A percentile compares a stretch with the other conserved stretches of the same genome.
Conservation (phyloP, 2,329 filamentous ascomycete species). For the Penicillium brasilianum region DNA sequence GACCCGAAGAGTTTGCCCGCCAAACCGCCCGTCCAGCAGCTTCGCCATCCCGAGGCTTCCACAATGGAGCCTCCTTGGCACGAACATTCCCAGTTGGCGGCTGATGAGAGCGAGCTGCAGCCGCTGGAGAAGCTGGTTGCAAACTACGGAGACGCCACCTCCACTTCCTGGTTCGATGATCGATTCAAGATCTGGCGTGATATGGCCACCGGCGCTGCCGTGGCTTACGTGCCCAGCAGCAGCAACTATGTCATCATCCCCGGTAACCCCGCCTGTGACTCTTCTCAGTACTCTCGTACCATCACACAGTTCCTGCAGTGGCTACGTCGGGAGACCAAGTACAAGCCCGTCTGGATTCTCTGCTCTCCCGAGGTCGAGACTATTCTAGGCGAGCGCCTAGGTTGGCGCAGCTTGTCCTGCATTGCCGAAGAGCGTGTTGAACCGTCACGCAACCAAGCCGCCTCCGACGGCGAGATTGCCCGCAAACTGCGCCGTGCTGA, state of each 20-base stretch:
- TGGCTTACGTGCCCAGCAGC: slow-evolving; percentile 78
- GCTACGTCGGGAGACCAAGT: slow-evolving; percentile 70
- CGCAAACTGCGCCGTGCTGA: slow-evolving; percentile 82
- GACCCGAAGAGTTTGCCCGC: slow-evolving; percentile 86
- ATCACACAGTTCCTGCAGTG: slow-evolving; percentile 76
- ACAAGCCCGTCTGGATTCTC: slow-evolving; percentile 88
- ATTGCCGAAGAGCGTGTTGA: slow-evolving; percentile 88
- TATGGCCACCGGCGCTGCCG: slow-evolving; percentile 74
- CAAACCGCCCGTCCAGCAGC: slow-evolving; percentile 62
- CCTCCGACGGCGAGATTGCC: slow-evolving; percentile 68
- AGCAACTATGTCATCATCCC: slow-evolving; percentile 79
- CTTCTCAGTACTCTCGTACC: slow-evolving; percentile 74
- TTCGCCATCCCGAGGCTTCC: slow-evolving; percentile 88
- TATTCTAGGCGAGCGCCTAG: slow-evolving; percentile 76
- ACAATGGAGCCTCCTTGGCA: slow-evolving; percentile 73
- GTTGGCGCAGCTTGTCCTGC: slow-evolving; percentile 88
- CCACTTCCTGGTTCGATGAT: slow-evolving; percentile 91
- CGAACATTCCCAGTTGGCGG: slow-evolving; percentile 46
- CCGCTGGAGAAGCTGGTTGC: slow-evolving; percentile 85
- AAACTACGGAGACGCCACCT: slow-evolving; percentile 93
- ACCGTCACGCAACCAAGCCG: slow-evolving; percentile 68
- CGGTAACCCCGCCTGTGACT: slow-evolving; percentile 84
- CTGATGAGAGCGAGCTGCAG: slow-evolving; percentile 64
- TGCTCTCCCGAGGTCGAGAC: slow-evolving; percentile 79
- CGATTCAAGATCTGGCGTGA: slow-evolving; percentile 89